phyloP scores from a whole-genome alignment of 2,329 filamentous ascomycete genomes.

The Coniochaeta prunicola region DNA sequence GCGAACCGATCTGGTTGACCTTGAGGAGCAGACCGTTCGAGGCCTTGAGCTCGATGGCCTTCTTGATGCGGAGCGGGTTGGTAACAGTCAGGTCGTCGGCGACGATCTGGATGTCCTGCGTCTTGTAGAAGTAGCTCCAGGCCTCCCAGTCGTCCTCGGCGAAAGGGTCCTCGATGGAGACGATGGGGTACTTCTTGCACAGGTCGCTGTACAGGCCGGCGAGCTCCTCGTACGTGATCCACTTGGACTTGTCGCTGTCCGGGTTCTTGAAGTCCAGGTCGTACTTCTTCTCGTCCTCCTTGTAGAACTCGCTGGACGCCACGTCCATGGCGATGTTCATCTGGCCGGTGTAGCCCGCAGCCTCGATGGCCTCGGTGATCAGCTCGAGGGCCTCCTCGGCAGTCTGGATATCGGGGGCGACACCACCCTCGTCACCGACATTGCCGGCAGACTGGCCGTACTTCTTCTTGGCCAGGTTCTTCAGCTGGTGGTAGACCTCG shows the following conservation, averaged over 20 bases:
- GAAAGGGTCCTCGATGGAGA: constrained; percentile 98
- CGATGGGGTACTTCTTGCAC: constrained; percentile 92
- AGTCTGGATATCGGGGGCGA: constrained; percentile 97
- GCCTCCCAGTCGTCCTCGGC: constrained; percentile 99
- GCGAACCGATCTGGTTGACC: constrained; percentile 99
- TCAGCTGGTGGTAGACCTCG: constrained; percentile 98
- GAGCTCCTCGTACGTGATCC: constrained; percentile 97
- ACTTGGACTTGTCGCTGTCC: constrained; percentile 90
- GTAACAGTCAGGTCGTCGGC: constrained; percentile 98
- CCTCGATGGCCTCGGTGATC: constrained; percentile 88
- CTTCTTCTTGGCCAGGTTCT: constrained; percentile 96
- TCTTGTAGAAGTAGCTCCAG: constrained; percentile 99
- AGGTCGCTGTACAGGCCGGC: constrained; percentile 85
- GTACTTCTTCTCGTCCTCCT: constrained; percentile 96
- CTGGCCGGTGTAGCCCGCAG: constrained; percentile 91
- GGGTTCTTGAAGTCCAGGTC: constrained; percentile 99
- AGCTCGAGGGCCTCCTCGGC: constrained; percentile 94
- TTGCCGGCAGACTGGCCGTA: constrained; percentile 99
- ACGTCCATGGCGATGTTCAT: constrained; percentile 99
- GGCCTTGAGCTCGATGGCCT: constrained; percentile 97
- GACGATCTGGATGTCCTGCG: constrained; percentile 95
- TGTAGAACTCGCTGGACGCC: constrained; percentile 99
- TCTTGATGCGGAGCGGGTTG: constrained; percentile 98
- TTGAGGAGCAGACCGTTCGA: constrained; percentile 98
- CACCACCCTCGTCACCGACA: constrained; percentile 98